Percentiles rank a stretch among this genome's conserved stretches.
Evolutionary conservation across 768 basidiomycete genomes (phyloP).

Genomic region (Ephemerocybe angulata): DNA sequence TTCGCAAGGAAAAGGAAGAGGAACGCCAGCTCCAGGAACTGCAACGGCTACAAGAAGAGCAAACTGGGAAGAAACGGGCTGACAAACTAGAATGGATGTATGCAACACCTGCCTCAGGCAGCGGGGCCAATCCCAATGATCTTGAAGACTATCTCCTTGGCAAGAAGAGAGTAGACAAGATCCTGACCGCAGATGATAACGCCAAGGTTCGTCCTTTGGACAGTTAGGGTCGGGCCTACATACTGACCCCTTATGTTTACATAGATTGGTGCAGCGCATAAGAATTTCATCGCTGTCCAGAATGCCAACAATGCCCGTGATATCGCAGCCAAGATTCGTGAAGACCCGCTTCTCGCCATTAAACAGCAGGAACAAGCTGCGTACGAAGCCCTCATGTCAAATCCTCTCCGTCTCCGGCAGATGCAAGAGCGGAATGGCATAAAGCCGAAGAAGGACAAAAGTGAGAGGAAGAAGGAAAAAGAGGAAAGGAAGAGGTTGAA

Average conservation of each 20-base stretch:
- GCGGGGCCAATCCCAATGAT: constrained; percentile 80
- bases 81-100: constrained; percentile 99
- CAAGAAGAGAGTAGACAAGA: constrained; percentile 97
- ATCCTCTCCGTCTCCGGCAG: constrained; percentile 79
- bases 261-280: constrained; percentile 81
- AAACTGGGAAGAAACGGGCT: constrained; percentile 90
- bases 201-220: constrained; percentile 55
- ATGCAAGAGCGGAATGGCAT: constrained; percentile 81
- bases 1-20: constrained; percentile 96
- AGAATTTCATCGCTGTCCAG: constrained; percentile 91
- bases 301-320: constrained; percentile 91
- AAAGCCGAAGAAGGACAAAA: constrained; percentile 74
- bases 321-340: constrained; percentile 88
- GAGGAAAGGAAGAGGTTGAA: constrained; percentile 43
- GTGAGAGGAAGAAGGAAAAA: constrained; percentile 53
- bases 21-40: constrained; percentile 95
- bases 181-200: constrained; percentile 87
- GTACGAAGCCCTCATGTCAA: constrained; percentile 79
- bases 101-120: constrained; percentile 93
- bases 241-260: not conserved
- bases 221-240: constrained; percentile 10
- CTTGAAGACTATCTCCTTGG: constrained; percentile 95
- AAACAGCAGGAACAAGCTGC: constrained; percentile 97
- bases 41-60: constrained; percentile 90
- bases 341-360: constrained; percentile 95